These are phyloP conservation scores for Pseudocohnilembus persalinus DNA, from an alignment of 169 alveolate species.

Conservation along the genomic window DNA sequence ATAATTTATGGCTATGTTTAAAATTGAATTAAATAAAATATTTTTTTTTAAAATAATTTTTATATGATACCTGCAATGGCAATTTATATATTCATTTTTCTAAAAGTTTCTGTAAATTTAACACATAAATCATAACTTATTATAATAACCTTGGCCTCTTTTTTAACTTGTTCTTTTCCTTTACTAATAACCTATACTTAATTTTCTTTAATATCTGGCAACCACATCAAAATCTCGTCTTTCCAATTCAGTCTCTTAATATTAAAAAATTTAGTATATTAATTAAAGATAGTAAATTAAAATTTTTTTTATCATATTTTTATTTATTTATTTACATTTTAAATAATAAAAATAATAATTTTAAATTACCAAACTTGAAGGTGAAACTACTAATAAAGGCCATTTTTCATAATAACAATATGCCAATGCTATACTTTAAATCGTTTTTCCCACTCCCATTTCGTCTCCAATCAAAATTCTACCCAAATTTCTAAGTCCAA, in stretches of 20 bases:
- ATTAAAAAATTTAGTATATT: too few relatives aligned
- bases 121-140: constrained; percentile 34
- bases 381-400: constrained; percentile 70
- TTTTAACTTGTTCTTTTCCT: constrained; percentile 41
- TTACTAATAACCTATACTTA: constrained; percentile 55
- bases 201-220: constrained; percentile 53
- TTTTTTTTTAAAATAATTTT: too few relatives aligned
- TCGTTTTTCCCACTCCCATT: constrained; percentile 69
- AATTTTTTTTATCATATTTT: too few relatives aligned
- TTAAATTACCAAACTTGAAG: constrained; percentile 48
- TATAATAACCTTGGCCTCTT: constrained; percentile 28
- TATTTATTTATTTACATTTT: too few relatives aligned
- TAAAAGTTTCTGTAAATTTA: constrained; percentile 19
- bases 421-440: constrained; percentile 60
- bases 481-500: constrained; percentile 56
- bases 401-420: constrained; percentile 59
- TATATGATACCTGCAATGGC: constrained; percentile 21
- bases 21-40: neutral
- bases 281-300: too few relatives aligned
- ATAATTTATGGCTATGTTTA: too few relatives aligned
- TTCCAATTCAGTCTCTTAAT: constrained; percentile 71
- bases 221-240: constrained; percentile 77
- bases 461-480: constrained; percentile 69
- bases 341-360: neutral
- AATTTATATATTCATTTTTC: constrained; percentile 12